phyloP scores from a whole-genome alignment of 75 land plant species.

The Cunninghamia lanceolata region DNA sequence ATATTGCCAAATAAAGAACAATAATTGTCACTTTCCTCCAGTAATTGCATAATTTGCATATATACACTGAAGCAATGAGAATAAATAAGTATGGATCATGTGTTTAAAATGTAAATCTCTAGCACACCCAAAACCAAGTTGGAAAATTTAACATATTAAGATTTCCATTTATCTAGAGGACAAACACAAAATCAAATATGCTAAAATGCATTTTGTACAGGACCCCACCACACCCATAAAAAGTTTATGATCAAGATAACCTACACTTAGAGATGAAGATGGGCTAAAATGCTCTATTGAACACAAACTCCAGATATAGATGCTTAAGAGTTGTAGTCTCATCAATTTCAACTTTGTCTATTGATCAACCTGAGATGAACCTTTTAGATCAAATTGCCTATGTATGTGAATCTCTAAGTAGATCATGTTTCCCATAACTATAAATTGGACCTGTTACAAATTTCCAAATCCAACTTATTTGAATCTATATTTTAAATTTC shows the following conservation, averaged over 20 bases:
- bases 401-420: not conserved
- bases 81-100: not conserved
- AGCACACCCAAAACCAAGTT: not conserved
- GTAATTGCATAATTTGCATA: not conserved
- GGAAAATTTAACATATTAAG: not conserved
- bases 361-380: not conserved
- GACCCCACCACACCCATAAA: not conserved
- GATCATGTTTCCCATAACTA: not conserved
- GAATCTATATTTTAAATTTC: not conserved
- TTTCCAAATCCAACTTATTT: not conserved
- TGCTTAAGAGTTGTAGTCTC: no score
- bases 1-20: not conserved
- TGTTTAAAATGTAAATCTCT: not conserved
- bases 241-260: no score
- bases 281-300: not conserved
- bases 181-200: not conserved
- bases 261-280: no score
- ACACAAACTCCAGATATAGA: no score
- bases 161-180: not conserved
- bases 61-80: not conserved
- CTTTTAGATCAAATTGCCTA: not conserved
- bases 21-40: not conserved
- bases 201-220: no score
- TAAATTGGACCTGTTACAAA: conserved; percentile 5
- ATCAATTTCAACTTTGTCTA: no score